A percentile compares a stretch with the other conserved stretches of the same genome.
phyloP scores from a whole-genome alignment of 2,329 filamentous ascomycete species.

The Ascochyta lentis region DNA sequence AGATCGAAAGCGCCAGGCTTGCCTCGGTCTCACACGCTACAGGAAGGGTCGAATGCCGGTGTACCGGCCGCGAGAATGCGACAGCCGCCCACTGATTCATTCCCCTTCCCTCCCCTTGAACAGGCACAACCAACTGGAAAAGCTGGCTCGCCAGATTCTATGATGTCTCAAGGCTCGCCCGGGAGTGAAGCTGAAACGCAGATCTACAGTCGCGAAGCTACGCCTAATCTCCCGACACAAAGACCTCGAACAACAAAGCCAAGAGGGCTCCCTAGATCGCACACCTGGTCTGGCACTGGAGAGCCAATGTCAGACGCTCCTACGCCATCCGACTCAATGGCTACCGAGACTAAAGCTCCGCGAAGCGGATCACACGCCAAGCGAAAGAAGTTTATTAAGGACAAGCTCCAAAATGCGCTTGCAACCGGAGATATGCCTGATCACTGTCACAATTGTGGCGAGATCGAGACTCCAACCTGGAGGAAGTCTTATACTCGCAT shows the following conservation, averaged over 20 bases:
- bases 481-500: conserved; percentile 88
- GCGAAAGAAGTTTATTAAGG: conserved; percentile 70
- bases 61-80: not conserved
- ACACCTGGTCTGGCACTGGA: conserved; percentile 47
- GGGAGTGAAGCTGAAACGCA: conserved; percentile 26
- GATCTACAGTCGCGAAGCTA: conserved; percentile 34
- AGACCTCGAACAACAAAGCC: conserved; percentile 29
- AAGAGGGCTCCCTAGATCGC: conserved; percentile 43
- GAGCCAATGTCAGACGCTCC: conserved; percentile 45
- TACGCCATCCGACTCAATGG: conserved; percentile 26
- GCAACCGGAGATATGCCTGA: conserved; percentile 83
- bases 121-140: conserved; percentile 16
- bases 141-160: conserved; percentile 29
- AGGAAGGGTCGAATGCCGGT: not conserved
- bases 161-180: conserved; percentile 25
- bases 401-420: conserved; percentile 65
- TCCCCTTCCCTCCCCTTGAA: conserved; percentile 7
- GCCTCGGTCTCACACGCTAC: conserved; percentile 2
- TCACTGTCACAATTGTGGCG: conserved; percentile 91
- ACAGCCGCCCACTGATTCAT: conserved; percentile 11
- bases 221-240: conserved; percentile 28
- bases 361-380: conserved; percentile 62
- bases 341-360: conserved; percentile 19
- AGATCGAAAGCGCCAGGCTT: not conserved
- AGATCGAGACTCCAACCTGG: conserved; percentile 96